Conservation (phyloP, 139 green algal genomes). For the Closterium sp. region DNA sequence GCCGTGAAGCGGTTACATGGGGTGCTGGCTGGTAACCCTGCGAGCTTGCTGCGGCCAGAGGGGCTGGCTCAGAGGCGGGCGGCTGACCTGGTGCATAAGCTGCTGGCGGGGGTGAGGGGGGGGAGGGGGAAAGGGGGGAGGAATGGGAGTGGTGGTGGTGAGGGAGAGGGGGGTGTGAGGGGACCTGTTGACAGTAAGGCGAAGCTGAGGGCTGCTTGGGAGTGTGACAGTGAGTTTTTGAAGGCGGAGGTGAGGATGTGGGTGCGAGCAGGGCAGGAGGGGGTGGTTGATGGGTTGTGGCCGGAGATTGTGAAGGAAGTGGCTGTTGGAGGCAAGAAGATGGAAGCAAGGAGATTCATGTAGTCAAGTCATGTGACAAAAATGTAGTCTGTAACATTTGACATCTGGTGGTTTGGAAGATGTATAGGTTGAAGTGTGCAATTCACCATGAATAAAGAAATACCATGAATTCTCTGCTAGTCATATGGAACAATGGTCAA, state of each 20-base stretch:
- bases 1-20: conserved; percentile 15
- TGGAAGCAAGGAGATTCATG: neutral
- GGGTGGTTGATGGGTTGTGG: neutral
- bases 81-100: conserved; percentile 28
- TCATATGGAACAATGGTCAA: too few species aligned
- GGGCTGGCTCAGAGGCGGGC: conserved; percentile 31
- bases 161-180: neutral
- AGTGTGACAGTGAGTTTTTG: neutral
- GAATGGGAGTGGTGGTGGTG: neutral
- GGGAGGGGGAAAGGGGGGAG: neutral
- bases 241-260: neutral
- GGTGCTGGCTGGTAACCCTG: conserved; percentile 32
- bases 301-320: neutral
- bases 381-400: too few species aligned
- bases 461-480: too few species aligned
- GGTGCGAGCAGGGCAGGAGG: neutral
- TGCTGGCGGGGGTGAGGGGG: neutral
- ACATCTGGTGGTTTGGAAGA: too few species aligned
- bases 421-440: too few species aligned
- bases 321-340: neutral
- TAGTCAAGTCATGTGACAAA: neutral
- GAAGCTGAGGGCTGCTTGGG: neutral
- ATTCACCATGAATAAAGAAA: too few species aligned
- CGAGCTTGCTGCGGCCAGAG: conserved; percentile 16
- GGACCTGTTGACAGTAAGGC: neutral